A percentile compares a stretch with the other conserved stretches of the same genome.
Conservation (phyloP, 352 stramenopile genomes). For the Globisporangium rhizosaccharum region DNA sequence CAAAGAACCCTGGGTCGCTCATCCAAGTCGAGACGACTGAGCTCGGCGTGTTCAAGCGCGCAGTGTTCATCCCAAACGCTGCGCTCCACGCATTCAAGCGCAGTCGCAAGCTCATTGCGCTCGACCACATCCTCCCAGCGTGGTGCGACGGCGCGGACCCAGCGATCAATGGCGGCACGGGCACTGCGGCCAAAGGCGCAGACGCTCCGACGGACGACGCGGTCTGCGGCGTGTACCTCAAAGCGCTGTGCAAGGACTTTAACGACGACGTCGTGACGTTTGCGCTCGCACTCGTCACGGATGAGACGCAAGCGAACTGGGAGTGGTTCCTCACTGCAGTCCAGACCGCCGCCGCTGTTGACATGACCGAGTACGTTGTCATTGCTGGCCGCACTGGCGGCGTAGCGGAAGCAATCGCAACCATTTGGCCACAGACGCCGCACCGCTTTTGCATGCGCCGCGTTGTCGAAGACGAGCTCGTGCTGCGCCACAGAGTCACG, state of each 20-base stretch:
- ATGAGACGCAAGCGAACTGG: constrained; percentile 68
- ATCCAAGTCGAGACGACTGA: constrained; percentile 48
- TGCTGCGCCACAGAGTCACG: constrained; percentile 44
- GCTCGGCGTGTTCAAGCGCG: constrained; percentile 50
- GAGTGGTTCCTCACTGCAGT: constrained; percentile 66
- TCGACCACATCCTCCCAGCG: constrained; percentile 48
- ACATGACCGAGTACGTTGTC: constrained; percentile 68
- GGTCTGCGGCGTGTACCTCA: constrained; percentile 70
- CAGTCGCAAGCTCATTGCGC: constrained; percentile 54
- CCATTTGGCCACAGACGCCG: constrained; percentile 47
- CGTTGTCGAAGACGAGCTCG: constrained; percentile 65
- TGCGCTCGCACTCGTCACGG: constrained; percentile 54
- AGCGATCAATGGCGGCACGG: constrained; percentile 6
- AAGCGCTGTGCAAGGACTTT: constrained; percentile 66
- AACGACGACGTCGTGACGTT: constrained; percentile 68
- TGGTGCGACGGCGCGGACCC: constrained; percentile 31
- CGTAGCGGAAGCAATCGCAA: constrained; percentile 44
- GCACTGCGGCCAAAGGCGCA: constrained; percentile 20
- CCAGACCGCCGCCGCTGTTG: constrained; percentile 28
- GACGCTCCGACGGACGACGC: constrained; percentile 29
- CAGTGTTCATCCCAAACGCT: constrained; percentile 51
- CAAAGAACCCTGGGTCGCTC: constrained; percentile 62
- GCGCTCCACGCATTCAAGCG: constrained; percentile 46
- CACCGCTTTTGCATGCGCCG: constrained; percentile 72
- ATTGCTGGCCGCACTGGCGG: constrained; percentile 51